These are phyloP conservation scores for Plasmodium yoelii DNA, from an alignment of 169 alveolate species.

Conservation along the genomic window DNA sequence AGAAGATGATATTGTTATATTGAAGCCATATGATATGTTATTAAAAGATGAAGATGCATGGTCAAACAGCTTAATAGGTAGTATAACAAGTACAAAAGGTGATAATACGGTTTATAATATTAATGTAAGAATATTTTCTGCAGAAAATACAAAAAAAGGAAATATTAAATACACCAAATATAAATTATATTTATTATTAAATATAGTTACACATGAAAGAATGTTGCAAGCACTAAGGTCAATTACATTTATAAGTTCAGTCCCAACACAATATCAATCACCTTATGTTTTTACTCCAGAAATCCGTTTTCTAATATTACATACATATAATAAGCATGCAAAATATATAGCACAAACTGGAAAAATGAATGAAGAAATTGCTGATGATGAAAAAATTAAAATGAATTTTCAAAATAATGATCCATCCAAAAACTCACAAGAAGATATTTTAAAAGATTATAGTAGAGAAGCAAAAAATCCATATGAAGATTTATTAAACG, in stretches of 20 bases:
- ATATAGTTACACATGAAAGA: slow-evolving; percentile 77
- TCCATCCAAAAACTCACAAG: slow-evolving; percentile 26
- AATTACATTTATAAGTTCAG: slow-evolving; percentile 77
- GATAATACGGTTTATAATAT: slow-evolving; percentile 60
- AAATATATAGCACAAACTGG: slow-evolving; percentile 73
- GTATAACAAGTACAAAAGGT: slow-evolving; percentile 57
- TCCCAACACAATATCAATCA: slow-evolving; percentile 71
- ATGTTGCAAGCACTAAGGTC: slow-evolving; percentile 83
- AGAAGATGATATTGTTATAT: slow-evolving; percentile 83
- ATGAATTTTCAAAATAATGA: slow-evolving; percentile 68
- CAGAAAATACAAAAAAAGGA: slow-evolving; percentile 65
- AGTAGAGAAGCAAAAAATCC: slow-evolving; percentile 68
- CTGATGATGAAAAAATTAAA: slow-evolving; percentile 42
- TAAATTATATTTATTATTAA: slow-evolving; percentile 55
- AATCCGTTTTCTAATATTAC: slow-evolving; percentile 62
- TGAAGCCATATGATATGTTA: slow-evolving; percentile 75
- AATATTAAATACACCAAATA: slow-evolving; percentile 70
- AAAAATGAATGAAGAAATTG: slow-evolving; percentile 56
- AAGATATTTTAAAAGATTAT: slow-evolving; percentile 55
- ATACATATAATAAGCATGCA: slow-evolving; percentile 57
- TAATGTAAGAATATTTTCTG: slow-evolving; percentile 72
- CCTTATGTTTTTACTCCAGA: slow-evolving; percentile 76
- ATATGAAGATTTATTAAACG: slow-evolving; percentile 66
- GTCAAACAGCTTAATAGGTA: slow-evolving; percentile 72
- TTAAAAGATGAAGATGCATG: slow-evolving; percentile 77